Evolutionary conservation across 495 filamentous ascomycete species (phyloP), one percentile per base, ranked within the genome.

Genomic region (Lasiosphaeria ovina): DNA sequence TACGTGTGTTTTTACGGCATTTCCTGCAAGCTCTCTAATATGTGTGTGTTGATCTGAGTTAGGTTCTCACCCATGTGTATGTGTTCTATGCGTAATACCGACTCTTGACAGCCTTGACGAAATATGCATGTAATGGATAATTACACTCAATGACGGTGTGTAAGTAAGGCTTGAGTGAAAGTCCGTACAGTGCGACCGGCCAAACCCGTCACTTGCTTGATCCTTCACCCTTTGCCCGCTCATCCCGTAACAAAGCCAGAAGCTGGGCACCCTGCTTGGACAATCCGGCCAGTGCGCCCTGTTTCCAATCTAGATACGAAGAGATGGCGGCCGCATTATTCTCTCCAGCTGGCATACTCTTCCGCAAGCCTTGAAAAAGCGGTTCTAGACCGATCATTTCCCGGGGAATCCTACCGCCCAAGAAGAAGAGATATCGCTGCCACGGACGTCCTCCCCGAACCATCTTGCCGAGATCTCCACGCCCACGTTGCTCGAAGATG

Each of bases 401-500:
- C 44, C 44, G 7, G 7, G 44, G 5, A 4, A 1, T 47, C 44
- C 44, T 4, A n/a, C 44, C 38, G 8, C 38, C 44, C 5, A 47
- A n/a, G 16, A 47, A 47, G 7, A 47, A 47, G 44, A 47, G 44
- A n/a, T 47, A 47, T n/a, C 44, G 44, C 11, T 47, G 44, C 44
- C 44, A 47, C 8, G 12, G 6, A 4, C 44, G 44, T 14, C 44
- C 44, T n/a, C 6, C 11, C 8, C 44, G 44, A 11, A 47, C 44
- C 44, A 47, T 47, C 11, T 47, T n/a, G 6, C 44, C 44, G 6
- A 66, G 35, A 49, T 64, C 67, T 4, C 45, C 54, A 24, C 60
- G 66, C 17, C 66, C 66, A 53, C 70, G 77, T 8, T 69, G 64
- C 45, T 73, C 51, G 5, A 78, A 66, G 7, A 73, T 63, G 2